These are phyloP conservation scores for Tolypocladium tropicale DNA, from an alignment of 2,329 filamentous ascomycete genomes.

Conservation along the genomic window DNA sequence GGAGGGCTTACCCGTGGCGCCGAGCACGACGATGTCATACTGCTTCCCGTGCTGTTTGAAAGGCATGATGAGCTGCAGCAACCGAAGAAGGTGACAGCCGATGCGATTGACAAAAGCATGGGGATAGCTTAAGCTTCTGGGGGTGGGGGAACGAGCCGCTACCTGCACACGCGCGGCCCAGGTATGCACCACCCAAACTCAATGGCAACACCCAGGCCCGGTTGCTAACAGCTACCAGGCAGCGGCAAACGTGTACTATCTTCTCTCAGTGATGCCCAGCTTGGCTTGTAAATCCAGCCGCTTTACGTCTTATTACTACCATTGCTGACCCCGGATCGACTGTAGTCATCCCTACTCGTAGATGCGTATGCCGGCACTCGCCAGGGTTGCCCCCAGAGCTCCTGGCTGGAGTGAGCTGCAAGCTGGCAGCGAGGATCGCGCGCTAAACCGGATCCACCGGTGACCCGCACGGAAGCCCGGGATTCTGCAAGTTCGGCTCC, in stretches of 20 bases:
- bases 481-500: too few relatives aligned
- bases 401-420: background rate
- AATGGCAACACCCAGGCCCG: too few relatives aligned
- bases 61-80: slow-evolving; percentile 23
- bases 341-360: background rate
- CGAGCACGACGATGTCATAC: slow-evolving; percentile 48
- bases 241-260: background rate
- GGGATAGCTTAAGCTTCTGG: background rate
- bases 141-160: too few relatives aligned
- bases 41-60: slow-evolving; percentile 39
- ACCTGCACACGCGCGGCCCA: too few relatives aligned
- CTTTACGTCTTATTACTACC: too few relatives aligned
- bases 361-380: background rate
- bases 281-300: background rate
- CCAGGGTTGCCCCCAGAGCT: background rate
- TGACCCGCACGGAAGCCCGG: background rate
- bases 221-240: background rate
- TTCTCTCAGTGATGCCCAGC: background rate
- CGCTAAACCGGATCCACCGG: background rate
- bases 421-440: background rate
- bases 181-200: too few relatives aligned
- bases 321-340: background rate
- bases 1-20: slow-evolving; percentile 39
- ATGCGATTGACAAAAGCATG: background rate
- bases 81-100: too few relatives aligned